Conservation (phyloP, 169 alveolate genomes). For the Amoebophrya sp. region DNA sequence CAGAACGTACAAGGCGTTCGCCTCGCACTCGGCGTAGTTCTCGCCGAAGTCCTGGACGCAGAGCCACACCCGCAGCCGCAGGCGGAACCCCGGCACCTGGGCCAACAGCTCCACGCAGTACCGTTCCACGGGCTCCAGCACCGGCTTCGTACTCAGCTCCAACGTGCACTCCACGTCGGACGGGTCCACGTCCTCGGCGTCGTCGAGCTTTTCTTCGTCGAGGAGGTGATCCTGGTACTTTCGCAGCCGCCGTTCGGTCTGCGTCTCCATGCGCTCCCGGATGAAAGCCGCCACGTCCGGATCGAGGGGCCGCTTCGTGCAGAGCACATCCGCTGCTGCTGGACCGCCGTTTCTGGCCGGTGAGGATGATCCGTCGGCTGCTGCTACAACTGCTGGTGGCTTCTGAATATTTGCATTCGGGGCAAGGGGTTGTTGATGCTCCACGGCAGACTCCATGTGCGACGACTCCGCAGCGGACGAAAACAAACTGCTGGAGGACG, state of each 20-base stretch:
- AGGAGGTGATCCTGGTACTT: no score
- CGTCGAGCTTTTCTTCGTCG: not conserved
- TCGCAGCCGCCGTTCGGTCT: not conserved
- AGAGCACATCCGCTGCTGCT: no score
- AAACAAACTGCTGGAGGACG: no score
- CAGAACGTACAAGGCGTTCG: not conserved
- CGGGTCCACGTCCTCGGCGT: not conserved
- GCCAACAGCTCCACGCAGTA: not conserved
- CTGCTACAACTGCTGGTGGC: no score
- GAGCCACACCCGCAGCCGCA: not conserved
- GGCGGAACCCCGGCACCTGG: not conserved
- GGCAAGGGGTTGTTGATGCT: no score
- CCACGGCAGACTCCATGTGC: no score
- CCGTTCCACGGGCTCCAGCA: not conserved
- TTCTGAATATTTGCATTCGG: no score
- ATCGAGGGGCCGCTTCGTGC: no score
- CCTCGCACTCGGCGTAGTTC: not conserved
- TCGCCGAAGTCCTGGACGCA: not conserved
- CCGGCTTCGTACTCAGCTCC: not conserved
- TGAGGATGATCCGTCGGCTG: no score
- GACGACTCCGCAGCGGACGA: no score
- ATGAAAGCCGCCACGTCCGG: not conserved
- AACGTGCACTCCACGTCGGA: not conserved
- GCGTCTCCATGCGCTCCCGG: not conserved
- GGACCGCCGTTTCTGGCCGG: no score